A percentile compares a stretch with the other conserved stretches of the same genome.
Evolutionary conservation across 2,329 filamentous ascomycete species (phyloP).

Genomic region (Thielaviopsis euricoi): DNA sequence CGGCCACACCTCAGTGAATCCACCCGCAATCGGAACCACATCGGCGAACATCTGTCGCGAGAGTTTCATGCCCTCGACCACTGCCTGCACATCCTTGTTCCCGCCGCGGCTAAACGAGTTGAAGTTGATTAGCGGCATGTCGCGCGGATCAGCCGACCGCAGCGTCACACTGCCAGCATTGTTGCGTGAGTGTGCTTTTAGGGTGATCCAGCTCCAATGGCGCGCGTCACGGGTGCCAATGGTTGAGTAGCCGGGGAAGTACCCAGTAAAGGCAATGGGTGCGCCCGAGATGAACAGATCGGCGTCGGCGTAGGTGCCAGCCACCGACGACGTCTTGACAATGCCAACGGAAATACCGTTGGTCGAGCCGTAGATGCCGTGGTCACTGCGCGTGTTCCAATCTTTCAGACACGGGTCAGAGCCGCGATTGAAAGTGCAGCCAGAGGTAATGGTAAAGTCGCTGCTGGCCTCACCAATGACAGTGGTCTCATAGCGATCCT

Average conservation of each 20-base stretch:
- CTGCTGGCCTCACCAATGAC: constrained; percentile 17
- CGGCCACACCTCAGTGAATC: constrained; percentile 10
- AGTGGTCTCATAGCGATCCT: constrained; percentile 26
- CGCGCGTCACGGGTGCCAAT: constrained; percentile 26
- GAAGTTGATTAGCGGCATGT: constrained; percentile 46
- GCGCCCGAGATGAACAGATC: constrained; percentile 39
- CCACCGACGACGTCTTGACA: constrained; percentile 11
- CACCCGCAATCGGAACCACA: constrained; percentile 14
- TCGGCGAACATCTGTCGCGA: constrained; percentile 15
- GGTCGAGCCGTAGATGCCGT: constrained; percentile 11
- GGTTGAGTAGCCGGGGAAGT: constrained; percentile 36
- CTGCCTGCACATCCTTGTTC: constrained; percentile 26
- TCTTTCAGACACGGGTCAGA: constrained; percentile 9
- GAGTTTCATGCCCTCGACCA: constrained; percentile 20
- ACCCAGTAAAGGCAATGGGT: constrained; percentile 36
- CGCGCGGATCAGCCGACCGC: constrained; percentile 40
- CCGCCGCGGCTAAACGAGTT: constrained; percentile 35
- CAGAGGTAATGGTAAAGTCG: constrained; percentile 3
- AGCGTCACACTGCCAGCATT: constrained; percentile 45
- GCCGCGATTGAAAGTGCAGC: constrained; percentile 7
- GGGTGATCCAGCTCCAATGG: constrained; percentile 25
- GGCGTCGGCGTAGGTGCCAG: constrained; percentile 20
- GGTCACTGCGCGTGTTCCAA: constrained; percentile 5
- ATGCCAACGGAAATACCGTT: constrained; percentile 13
- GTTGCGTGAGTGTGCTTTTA: constrained; percentile 39